Percentiles rank a stretch among this genome's conserved stretches.
Conservation (phyloP, 2,329 filamentous ascomycete genomes). For the Curvularia verruculosa region DNA sequence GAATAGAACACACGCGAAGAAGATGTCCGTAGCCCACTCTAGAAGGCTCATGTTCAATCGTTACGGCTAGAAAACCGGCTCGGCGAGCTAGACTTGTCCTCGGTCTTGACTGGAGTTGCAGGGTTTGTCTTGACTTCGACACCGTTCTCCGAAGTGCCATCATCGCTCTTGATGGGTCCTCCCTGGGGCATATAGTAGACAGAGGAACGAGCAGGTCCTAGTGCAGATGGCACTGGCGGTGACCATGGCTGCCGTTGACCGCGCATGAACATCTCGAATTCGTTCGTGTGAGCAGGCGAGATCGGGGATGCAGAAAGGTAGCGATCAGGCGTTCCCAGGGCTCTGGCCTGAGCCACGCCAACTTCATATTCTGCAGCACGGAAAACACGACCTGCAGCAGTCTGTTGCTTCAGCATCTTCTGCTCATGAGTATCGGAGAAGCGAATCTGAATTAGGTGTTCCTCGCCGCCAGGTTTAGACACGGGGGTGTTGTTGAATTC, state of each 20-base stretch:
- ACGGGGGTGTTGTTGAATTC: conserved; percentile 76
- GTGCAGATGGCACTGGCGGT: conserved; percentile 43
- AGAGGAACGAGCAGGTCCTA: conserved; percentile 40
- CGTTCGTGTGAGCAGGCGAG: conserved; percentile 41
- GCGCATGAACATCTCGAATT: conserved; percentile 49
- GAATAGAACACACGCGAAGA: conserved; percentile 37
- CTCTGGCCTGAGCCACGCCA: conserved; percentile 50
- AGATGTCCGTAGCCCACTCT: conserved; percentile 15
- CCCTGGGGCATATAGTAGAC: conserved; percentile 37
- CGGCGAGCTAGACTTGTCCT: conserved; percentile 33
- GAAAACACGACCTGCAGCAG: conserved; percentile 92
- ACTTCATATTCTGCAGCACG: conserved; percentile 86
- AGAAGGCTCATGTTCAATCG: conserved; percentile 29
- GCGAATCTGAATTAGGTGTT: conserved; percentile 87
- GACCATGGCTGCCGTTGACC: conserved; percentile 45
- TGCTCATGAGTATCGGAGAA: conserved; percentile 97
- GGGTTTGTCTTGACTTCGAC: conserved; percentile 42
- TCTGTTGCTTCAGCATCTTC: conserved; percentile 95
- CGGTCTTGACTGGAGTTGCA: conserved; percentile 44
- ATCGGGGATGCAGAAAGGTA: conserved; percentile 45
- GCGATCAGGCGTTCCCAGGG: conserved; percentile 41
- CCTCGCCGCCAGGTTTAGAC: conserved; percentile 66
- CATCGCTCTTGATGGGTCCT: conserved; percentile 36
- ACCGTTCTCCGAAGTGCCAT: conserved; percentile 38
- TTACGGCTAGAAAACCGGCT: conserved; percentile 30